phyloP scores from a whole-genome alignment of 2,329 filamentous ascomycete genomes.

The Aaosphaeria pasadenensis region DNA sequence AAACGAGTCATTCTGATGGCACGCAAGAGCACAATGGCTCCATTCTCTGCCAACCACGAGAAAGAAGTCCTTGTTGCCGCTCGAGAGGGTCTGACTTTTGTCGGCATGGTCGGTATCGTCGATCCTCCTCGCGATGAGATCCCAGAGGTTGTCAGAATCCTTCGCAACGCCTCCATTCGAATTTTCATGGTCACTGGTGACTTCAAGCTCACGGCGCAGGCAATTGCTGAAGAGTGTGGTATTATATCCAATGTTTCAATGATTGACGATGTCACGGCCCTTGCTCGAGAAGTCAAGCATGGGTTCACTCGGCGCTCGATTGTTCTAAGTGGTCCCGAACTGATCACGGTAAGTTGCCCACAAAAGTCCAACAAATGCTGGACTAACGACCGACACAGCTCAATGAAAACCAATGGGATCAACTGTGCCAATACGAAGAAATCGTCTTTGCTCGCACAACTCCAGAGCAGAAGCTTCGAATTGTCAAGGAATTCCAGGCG shows the following conservation, averaged over 20 bases:
- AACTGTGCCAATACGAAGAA: constrained; percentile 63
- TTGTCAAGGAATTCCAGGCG: constrained; percentile 71
- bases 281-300: constrained; percentile 39
- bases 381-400: too few relatives aligned
- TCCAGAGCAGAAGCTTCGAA: constrained; percentile 75
- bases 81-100: constrained; percentile 48
- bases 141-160: constrained; percentile 56
- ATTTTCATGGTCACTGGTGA: constrained; percentile 83
- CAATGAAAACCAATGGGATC: constrained; percentile 67
- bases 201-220: constrained; percentile 70
- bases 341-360: constrained; percentile 51
- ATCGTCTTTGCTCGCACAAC: constrained; percentile 72
- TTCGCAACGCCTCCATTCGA: constrained; percentile 68
- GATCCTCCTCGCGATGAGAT: constrained; percentile 62
- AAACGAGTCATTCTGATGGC: constrained; percentile 67
- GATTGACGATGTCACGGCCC: constrained; percentile 55
- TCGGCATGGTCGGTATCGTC: constrained; percentile 58
- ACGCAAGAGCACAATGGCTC: constrained; percentile 52
- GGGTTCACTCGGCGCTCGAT: constrained; percentile 22
- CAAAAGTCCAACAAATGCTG: too few relatives aligned
- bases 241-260: constrained; percentile 58
- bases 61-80: constrained; percentile 56
- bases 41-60: constrained; percentile 51
- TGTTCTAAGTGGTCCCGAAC: constrained; percentile 43
- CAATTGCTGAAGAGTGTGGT: constrained; percentile 69